Evolutionary conservation across 208 protist genomes (phyloP), one percentile per base, ranked within the genome.

Genomic region (Wallacemonas sp.): DNA sequence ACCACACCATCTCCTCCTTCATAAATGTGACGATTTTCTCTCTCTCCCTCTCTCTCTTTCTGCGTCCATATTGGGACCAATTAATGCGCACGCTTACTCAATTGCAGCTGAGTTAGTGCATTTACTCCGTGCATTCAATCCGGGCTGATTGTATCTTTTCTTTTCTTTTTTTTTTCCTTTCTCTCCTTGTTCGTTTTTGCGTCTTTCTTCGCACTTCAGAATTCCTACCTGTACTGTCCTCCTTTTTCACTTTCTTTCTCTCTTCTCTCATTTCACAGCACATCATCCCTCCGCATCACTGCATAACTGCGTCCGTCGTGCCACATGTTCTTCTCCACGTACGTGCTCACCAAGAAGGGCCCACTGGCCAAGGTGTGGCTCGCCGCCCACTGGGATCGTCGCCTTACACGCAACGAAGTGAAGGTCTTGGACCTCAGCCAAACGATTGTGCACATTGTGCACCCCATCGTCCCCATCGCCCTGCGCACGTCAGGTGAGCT

Each of bases 261-360:
- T 25, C 22, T n/a, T n/a, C n/a, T n/a, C n/a, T n/a, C n/a, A n/a
- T n/a, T n/a, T n/a, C n/a, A n/a, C n/a, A n/a, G n/a, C n/a, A n/a
- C n/a, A n/a, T n/a, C n/a, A n/a, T n/a, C n/a, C n/a, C n/a, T n/a
- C n/a, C n/a, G n/a, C n/a, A n/a, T n/a, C n/a, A n/a, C n/a, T n/a
- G n/a, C n/a, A n/a, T n/a, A n/a, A n/a, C n/a, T n/a, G n/a, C n/a
- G n/a, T n/a, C n/a, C n/a, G n/a, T n/a, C n/a, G n/a, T n/a, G n/a
- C n/a, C 16, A 25, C 20, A 99, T 99, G 98, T 99, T 99, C 79
- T 99, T 98, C 84, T 97, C 93, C 26, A 95, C 98, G 23, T 96
- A 97, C 67, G 94, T 99, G 12, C 81, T 99, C 32, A 94, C 95
- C 16, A 98, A 98, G 73, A 95, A 97, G 62, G 95, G 97, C n/a